These are phyloP conservation scores for Neopestalotiopsis clavispora DNA, from an alignment of 2,329 filamentous ascomycete species.

Conservation along the genomic window DNA sequence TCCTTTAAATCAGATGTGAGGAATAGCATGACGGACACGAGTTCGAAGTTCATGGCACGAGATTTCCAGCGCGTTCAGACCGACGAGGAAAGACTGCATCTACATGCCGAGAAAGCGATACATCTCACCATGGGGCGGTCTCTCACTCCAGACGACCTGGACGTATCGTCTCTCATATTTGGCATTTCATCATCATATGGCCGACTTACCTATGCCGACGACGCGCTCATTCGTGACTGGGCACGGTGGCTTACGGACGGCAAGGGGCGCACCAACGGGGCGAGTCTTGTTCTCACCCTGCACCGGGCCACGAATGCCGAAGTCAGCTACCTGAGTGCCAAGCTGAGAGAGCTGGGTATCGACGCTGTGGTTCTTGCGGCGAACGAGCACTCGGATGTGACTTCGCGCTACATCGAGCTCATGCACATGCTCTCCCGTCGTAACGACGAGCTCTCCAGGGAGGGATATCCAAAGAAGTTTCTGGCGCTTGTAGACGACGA, in stretches of 20 bases:
- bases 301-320: constrained; percentile 43
- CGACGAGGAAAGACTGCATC: constrained; percentile 24
- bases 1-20: constrained; percentile 20
- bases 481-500: constrained; percentile 51
- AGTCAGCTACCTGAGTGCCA: constrained; percentile 33
- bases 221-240: constrained; percentile 47
- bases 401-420: constrained; percentile 44
- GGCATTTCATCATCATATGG: constrained; percentile 49
- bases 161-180: constrained; percentile 46
- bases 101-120: constrained; percentile 30
- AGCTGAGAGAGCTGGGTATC: constrained; percentile 43
- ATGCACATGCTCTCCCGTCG: constrained; percentile 39
- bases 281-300: constrained; percentile 46
- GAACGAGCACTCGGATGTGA: constrained; percentile 35
- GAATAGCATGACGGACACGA: constrained; percentile 28
- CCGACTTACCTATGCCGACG: constrained; percentile 43
- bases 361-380: constrained; percentile 42
- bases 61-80: constrained; percentile 24
- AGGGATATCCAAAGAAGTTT: constrained; percentile 44
- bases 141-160: constrained; percentile 35
- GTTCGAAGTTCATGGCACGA: constrained; percentile 21
- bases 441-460: constrained; percentile 38
- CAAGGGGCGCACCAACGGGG: constrained; percentile 45
- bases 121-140: constrained; percentile 39
- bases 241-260: constrained; percentile 51